A percentile compares a stretch with the other conserved stretches of the same genome.
phyloP scores from a whole-genome alignment of 2,329 filamentous ascomycete species.

The Trichoderma gracile region DNA sequence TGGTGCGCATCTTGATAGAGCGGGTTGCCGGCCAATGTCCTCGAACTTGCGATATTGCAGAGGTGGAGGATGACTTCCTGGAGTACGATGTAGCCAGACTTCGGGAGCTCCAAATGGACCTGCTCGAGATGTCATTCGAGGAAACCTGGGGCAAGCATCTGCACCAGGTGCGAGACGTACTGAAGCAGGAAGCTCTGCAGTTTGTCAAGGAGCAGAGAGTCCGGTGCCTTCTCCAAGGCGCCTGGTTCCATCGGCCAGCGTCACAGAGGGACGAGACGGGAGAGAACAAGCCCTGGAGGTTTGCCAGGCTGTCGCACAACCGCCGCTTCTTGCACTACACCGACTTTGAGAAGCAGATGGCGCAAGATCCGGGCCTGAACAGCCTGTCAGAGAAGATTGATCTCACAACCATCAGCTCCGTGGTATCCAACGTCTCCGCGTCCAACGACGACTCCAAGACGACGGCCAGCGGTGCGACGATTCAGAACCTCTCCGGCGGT shows the following conservation, averaged over 20 bases:
- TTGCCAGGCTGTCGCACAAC: conserved; percentile 86
- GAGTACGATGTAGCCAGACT: conserved; percentile 79
- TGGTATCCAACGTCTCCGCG: conserved; percentile 87
- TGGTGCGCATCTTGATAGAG: conserved; percentile 86
- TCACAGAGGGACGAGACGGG: conserved; percentile 38
- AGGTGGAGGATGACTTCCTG: conserved; percentile 84
- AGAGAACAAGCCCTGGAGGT: conserved; percentile 69
- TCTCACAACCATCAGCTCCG: conserved; percentile 82
- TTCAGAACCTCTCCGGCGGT: conserved; percentile 39
- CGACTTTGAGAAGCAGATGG: conserved; percentile 69
- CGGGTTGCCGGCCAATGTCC: conserved; percentile 82
- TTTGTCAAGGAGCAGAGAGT: conserved; percentile 98
- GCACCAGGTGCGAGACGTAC: conserved; percentile 83
- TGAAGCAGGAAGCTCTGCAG: conserved; percentile 86
- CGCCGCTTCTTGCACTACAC: conserved; percentile 86
- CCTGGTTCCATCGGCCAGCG: conserved; percentile 72
- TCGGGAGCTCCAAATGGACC: conserved; percentile 87
- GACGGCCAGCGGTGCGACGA: conserved; percentile 46
- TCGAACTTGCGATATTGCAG: conserved; percentile 78
- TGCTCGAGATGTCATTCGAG: conserved; percentile 88
- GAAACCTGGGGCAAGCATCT: conserved; percentile 92
- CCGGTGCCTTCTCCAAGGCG: conserved; percentile 80
- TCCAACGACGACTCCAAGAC: conserved; percentile 54
- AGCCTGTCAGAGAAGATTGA: conserved; percentile 79
- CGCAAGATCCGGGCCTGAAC: conserved; percentile 70